These are phyloP conservation scores for Ascochyta lentis DNA, from an alignment of 2,329 filamentous ascomycete species.

Conservation along the genomic window DNA sequence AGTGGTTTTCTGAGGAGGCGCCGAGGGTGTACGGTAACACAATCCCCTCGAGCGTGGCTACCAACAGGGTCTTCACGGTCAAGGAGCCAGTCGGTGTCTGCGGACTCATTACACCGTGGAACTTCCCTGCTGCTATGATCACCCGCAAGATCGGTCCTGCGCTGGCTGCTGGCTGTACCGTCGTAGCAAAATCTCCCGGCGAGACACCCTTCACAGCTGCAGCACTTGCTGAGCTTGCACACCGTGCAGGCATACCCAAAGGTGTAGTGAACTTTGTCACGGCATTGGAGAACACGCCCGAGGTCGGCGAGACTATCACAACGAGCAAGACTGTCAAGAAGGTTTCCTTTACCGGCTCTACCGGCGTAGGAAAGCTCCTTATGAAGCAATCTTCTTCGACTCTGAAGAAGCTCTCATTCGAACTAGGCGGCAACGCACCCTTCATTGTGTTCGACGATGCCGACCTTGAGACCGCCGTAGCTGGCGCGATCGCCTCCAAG, in stretches of 20 bases:
- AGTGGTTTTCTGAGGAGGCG: conserved; percentile 52
- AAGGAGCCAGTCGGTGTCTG: conserved; percentile 87
- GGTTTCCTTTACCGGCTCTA: conserved; percentile 88
- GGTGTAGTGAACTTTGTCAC: conserved; percentile 93
- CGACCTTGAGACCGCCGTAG: conserved; percentile 82
- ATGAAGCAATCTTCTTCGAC: conserved; percentile 90
- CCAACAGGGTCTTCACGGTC: conserved; percentile 77
- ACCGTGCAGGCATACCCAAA: conserved; percentile 85
- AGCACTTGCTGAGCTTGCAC: conserved; percentile 83
- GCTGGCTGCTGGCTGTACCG: conserved; percentile 92
- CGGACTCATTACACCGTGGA: conserved; percentile 87
- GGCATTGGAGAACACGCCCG: conserved; percentile 76
- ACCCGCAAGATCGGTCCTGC: conserved; percentile 65
- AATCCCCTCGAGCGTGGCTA: conserved; percentile 72
- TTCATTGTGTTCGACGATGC: conserved; percentile 98
- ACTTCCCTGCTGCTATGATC: conserved; percentile 68
- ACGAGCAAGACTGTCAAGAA: conserved; percentile 81
- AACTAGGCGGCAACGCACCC: conserved; percentile 92
- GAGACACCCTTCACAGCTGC: conserved; percentile 93
- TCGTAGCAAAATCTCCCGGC: conserved; percentile 87
- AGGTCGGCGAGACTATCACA: conserved; percentile 78
- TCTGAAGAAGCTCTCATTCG: conserved; percentile 85
- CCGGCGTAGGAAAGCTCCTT: conserved; percentile 72
- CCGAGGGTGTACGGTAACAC: conserved; percentile 65
- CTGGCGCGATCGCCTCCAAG: conserved; percentile 83